Evolutionary conservation across 1,284 basidiomycete species (phyloP), one percentile per base, ranked within the genome.

Genomic region (Tetrapyrgos nigripes): DNA sequence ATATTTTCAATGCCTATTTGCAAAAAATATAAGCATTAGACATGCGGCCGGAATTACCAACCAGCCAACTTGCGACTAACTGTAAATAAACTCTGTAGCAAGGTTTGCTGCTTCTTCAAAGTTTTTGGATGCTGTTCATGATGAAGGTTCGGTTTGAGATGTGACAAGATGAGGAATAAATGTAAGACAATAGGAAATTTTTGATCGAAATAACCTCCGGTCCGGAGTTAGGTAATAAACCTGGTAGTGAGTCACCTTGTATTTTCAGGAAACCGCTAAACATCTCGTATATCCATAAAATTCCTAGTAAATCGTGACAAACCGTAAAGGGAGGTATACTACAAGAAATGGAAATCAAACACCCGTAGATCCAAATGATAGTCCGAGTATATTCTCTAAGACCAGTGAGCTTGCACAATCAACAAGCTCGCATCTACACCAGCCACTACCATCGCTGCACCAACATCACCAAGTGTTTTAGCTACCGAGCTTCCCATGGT

Each of bases 381-480:
- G 33, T 31, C 40, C 29, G 26, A 50, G n/a, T n/a, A 26, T 17
- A 4, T 8, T 40, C 13, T n/a, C 17, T 9, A 17, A 40, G 14
- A 11, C 5, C 19, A 40, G 19, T 40, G 37, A 14, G 87, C 84
- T 68, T 92, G 89, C 53, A 89, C 68, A 3, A 92, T 82, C 37
- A 92, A 67, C 67, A 89, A 76, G 65, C 83, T 87, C 3, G 85
- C 84, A 54, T 75, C 69, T 9, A 76, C 73, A 33, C 77, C 76
- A 9, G 77, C 78, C 3, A 84, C 78, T 3, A 93, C 83, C 57
- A 92, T 73, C 14, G 84, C 88, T 8, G 89, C 83, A 10, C 84
- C 89, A 0, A 88, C 83, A 66, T 93, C 89, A 1, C 93, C 93
- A 0, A 94, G 73, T 1, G 92, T 93, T 73, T 88, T 89, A 26